Base-by-base conservation (phyloP, 1,284 basidiomycete genomes). In the Tausonia pullulans region DNA sequence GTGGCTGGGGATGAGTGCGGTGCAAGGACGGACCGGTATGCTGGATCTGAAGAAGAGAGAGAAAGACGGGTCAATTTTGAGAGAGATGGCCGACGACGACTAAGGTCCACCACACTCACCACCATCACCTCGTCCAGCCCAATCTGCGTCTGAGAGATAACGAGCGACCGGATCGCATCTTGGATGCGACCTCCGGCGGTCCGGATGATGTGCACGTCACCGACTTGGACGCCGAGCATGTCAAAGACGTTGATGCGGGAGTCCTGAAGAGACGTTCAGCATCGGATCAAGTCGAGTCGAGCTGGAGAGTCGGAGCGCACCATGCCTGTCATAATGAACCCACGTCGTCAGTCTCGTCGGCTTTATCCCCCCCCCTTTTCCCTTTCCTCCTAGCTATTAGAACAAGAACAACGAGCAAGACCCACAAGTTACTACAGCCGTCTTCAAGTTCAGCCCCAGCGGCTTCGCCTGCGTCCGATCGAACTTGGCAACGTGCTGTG, bases 101-200 rank as follows among this genome's bases (percentile, higher is more conserved):
- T 2, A 9, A 53, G 14, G 41, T 9, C 9, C 5, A 7, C 6
- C 41, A n/a, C 8, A 63, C 65, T 55, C 11, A 66, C 65, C 56
- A 66, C 45, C 65, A 66, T 66, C 6, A 66, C 65, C 46, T 66
- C 65, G 27, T 66, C 52, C 39, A 66, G 46, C n/a, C 65, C 65
- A 9, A 66, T 66, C 61, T 66, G 65, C 41, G 65, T 66, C 46
- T 66, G 65, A 51, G 40, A 45, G 61, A 66, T 66, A 7, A 66
- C 61, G 10, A 66, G 61, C 41, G 52, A 56, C 41, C 65, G 61
- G 46, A 66, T 60, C 5, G 65, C 65, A 58, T 66, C 65, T 46
- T 66, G 61, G 11, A 66, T 62, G 49, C 65, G 40, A 8, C 65
- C 65, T 27, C 65, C 65, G 13, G 65, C 65, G 5, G 65, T 66